A percentile compares a stretch with the other conserved stretches of the same genome.
Conservation (phyloP, 495 filamentous ascomycete genomes). For the Hyphodiscus hymeniophilus region DNA sequence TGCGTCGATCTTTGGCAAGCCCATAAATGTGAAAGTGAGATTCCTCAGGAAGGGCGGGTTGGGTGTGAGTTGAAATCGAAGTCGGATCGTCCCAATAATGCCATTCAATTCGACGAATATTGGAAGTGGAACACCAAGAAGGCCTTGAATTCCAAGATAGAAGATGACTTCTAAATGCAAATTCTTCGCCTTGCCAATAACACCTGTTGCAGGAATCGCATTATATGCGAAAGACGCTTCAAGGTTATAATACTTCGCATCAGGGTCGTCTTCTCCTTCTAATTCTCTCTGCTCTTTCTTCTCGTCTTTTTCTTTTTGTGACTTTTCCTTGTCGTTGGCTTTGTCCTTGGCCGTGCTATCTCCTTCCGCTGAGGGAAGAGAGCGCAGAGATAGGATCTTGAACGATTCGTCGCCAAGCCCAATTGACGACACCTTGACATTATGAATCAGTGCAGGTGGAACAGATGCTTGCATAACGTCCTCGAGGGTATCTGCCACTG, state of each 20-base stretch:
- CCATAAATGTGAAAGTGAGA: slow-evolving; percentile 89
- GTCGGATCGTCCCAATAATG: slow-evolving; percentile 75
- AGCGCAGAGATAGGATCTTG: slow-evolving; percentile 80
- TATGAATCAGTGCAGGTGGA: slow-evolving; percentile 80
- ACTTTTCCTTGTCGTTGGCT: slow-evolving; percentile 66
- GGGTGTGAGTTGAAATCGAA: slow-evolving; percentile 77
- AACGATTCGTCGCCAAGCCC: slow-evolving; percentile 86
- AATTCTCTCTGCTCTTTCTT: slow-evolving; percentile 84
- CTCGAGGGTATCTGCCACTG: slow-evolving; percentile 62
- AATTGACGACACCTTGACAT: slow-evolving; percentile 93
- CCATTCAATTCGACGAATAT: slow-evolving; percentile 70
- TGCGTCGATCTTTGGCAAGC: slow-evolving; percentile 78
- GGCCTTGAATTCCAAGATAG: slow-evolving; percentile 75
- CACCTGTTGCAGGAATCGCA: slow-evolving; percentile 60
- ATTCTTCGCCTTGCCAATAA: slow-evolving; percentile 73
- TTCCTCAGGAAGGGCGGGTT: slow-evolving; percentile 87
- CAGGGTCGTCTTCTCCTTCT: slow-evolving; percentile 84
- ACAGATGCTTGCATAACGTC: slow-evolving; percentile 96
- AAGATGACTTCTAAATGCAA: slow-evolving; percentile 95
- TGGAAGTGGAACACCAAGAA: slow-evolving; percentile 51
- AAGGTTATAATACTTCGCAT: slow-evolving; percentile 91
- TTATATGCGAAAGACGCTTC: slow-evolving; percentile 93
- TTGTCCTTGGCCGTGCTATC: slow-evolving; percentile 71
- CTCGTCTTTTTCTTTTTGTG: slow-evolving; percentile 59
- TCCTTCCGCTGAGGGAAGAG: too few relatives aligned